These are phyloP conservation scores for Syzygium syzygioides DNA, from an alignment of 441 rosid species.

Conservation along the genomic window DNA sequence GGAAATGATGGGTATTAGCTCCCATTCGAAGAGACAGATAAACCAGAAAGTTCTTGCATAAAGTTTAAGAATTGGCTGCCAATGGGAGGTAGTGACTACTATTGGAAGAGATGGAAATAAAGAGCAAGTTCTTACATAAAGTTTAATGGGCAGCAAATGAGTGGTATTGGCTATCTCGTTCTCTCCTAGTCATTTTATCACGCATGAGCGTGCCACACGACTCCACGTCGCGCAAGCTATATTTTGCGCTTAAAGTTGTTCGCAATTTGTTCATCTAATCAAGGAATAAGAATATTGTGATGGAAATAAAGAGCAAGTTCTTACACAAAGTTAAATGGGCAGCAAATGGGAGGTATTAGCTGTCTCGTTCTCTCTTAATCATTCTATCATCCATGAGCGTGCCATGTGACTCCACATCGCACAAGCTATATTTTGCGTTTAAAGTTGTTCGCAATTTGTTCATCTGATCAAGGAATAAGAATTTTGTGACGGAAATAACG, in stretches of 20 bases:
- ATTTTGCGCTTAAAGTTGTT: neutral
- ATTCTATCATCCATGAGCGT: no score
- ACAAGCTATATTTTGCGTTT: no score
- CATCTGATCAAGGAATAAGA: no score
- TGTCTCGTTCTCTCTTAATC: no score
- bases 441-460: no score
- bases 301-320: no score
- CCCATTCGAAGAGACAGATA: neutral
- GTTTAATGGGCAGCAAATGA: neutral
- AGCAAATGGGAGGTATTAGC: no score
- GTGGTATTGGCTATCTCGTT: neutral
- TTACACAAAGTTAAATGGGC: no score
- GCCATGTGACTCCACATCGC: no score
- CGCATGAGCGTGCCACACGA: neutral
- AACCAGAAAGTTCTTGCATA: neutral
- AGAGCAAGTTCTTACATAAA: neutral
- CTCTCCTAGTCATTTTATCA: neutral
- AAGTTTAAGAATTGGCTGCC: neutral
- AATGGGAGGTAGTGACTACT: neutral
- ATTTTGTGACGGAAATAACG: neutral
- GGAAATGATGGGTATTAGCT: neutral
- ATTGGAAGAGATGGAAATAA: neutral
- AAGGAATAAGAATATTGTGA: neutral
- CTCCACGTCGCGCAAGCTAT: neutral
- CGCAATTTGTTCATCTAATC: neutral